These are phyloP conservation scores for Pyronema domesticum DNA, from an alignment of 495 filamentous ascomycete species.

Conservation along the genomic window DNA sequence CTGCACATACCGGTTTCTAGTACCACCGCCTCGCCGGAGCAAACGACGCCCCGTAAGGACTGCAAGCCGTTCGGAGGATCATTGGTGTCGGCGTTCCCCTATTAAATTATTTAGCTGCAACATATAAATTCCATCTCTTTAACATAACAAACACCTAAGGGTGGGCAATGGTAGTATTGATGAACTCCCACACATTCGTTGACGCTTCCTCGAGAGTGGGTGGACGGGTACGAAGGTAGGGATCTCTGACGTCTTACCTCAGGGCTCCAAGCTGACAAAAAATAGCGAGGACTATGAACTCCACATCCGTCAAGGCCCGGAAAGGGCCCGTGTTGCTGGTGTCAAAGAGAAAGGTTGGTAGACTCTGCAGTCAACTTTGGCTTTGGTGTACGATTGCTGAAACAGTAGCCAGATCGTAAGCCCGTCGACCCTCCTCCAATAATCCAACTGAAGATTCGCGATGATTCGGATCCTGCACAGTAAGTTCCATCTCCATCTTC, in stretches of 20 bases:
- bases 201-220: conserved; percentile 25
- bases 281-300: conserved; percentile 39
- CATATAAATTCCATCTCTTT: background rate
- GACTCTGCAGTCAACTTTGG: background rate
- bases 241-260: background rate
- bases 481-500: conserved; percentile 28
- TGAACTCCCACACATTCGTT: conserved; percentile 26
- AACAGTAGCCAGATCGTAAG: conserved; percentile 52
- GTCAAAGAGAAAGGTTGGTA: conserved; percentile 51
- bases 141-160: background rate
- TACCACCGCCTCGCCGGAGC: background rate
- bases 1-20: background rate
- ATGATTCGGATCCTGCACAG: conserved; percentile 54
- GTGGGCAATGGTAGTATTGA: conserved; percentile 4
- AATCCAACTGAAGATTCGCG: conserved; percentile 59
- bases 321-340: conserved; percentile 47
- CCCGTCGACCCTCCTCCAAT: conserved; percentile 92
- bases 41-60: background rate
- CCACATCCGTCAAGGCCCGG: conserved; percentile 48
- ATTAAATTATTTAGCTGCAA: background rate
- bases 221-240: conserved; percentile 21
- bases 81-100: conserved; percentile 5
- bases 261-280: conserved; percentile 4
- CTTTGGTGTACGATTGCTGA: conserved; percentile 6
- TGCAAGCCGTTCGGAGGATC: background rate